Conservation (phyloP, 2,329 filamentous ascomycete species). For the Penicillium concentricum region DNA sequence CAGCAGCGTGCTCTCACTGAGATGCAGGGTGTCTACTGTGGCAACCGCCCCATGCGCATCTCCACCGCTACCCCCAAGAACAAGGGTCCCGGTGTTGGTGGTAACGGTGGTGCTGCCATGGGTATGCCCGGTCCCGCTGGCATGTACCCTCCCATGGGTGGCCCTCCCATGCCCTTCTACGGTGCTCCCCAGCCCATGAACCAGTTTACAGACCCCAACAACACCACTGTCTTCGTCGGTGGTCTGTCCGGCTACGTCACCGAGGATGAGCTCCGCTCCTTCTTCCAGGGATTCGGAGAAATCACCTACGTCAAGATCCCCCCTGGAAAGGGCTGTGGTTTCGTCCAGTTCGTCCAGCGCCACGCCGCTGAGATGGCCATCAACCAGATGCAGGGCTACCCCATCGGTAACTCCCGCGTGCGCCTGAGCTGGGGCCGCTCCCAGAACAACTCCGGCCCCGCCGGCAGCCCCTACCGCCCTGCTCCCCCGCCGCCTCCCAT, state of each 20-base stretch:
- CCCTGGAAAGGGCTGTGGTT: slow-evolving; percentile 97
- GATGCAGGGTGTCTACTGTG: slow-evolving; percentile 99
- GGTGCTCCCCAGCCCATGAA: slow-evolving; percentile 84
- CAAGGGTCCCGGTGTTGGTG: slow-evolving; percentile 57
- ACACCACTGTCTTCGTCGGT: slow-evolving; percentile 97
- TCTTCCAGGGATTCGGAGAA: slow-evolving; percentile 99
- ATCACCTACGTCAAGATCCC: slow-evolving; percentile 99
- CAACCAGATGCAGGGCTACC: slow-evolving; percentile 99
- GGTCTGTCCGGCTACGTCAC: slow-evolving; percentile 97
- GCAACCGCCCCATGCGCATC: slow-evolving; percentile 97
- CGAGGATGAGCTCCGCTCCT: slow-evolving; percentile 98
- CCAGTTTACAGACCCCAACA: slow-evolving; percentile 99
- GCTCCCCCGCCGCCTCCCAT: slow-evolving; percentile 74
- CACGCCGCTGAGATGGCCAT: slow-evolving; percentile 99
- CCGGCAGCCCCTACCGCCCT: slow-evolving; percentile 94
- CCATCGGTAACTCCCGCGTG: slow-evolving; percentile 97
- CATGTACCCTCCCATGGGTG: slow-evolving; percentile 68
- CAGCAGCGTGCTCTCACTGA: slow-evolving; percentile 94
- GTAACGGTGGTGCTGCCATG: slow-evolving; percentile 48
- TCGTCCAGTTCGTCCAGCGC: slow-evolving; percentile 98
- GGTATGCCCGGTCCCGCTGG: slow-evolving; percentile 56
- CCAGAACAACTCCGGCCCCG: slow-evolving; percentile 97
- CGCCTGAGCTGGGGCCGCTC: slow-evolving; percentile 96
- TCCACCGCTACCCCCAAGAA: slow-evolving; percentile 98
- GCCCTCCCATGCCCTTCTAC: slow-evolving; percentile 64